Evolutionary conservation across 1,139 yeast species (phyloP), one percentile per base, ranked within the genome.

Genomic region (Diutina ranongensis): DNA sequence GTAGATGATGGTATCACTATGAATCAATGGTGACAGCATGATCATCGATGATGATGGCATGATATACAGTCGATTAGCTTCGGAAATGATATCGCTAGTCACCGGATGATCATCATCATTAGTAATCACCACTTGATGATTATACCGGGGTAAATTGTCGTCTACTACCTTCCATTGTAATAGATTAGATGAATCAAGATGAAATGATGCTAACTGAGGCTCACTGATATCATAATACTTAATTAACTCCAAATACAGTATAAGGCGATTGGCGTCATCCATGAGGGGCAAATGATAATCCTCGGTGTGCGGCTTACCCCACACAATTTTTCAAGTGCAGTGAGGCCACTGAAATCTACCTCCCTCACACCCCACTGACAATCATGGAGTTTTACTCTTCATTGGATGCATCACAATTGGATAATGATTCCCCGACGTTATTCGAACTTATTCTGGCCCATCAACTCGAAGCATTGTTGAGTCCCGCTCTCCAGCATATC

Each of bases 351-450:
- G n/a, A n/a, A n/a, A n/a, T n/a, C n/a, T n/a, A n/a, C n/a, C n/a
- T n/a, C n/a, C n/a, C n/a, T 10, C 28, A 25, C 28, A 5, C 5
- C 28, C 10, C 28, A 25, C 28, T 25, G 28, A 5, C 28, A 12
- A 12, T n/a, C 34, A 86, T 86, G 95, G 94, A 85, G 60, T 86
- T 81, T 65, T 85, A 81, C 58, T 81, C 94, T 9, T 80, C 89
- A 1, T 66, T 84, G 48, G 87, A 83, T 62, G 86, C 94, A 3
- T 71, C 86, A 35, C 78, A 82, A 47, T 63, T 85, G 50, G 92
- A 85, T 56, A 72, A 83, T 1, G 83, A 79, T 49, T 72, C 82
- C 1, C 95, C 95, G 1, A 84, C 95, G 0, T 67, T 86, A 13
- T 86, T 87, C 58, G 96, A 86, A 65, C 72, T 89, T 47, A 69